Conservation (phyloP, 139 green algal species). For the Spirogloea muscicola region DNA sequence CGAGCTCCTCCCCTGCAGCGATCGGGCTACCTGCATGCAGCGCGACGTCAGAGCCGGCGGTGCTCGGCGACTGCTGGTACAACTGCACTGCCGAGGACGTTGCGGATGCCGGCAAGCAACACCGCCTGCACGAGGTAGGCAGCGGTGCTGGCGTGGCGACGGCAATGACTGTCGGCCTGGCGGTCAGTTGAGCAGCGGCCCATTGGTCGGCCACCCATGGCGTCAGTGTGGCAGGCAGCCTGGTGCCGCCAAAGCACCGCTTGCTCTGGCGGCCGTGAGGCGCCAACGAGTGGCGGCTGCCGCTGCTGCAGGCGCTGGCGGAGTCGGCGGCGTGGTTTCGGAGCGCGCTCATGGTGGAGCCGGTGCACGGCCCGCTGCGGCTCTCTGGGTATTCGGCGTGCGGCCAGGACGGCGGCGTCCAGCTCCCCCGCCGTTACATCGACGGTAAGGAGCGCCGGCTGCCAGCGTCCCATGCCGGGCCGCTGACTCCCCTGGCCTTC, state of each 20-base stretch:
- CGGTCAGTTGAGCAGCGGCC: not conserved
- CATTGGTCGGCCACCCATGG: not conserved
- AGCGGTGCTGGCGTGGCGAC: not conserved
- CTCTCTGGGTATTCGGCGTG: slow-evolving; percentile 15
- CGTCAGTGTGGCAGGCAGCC: not conserved
- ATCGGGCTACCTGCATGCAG: not conserved
- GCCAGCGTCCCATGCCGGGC: not conserved
- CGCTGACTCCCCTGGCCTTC: not conserved
- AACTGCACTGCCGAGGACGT: slow-evolving; percentile 20
- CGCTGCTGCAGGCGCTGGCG: slow-evolving; percentile 1
- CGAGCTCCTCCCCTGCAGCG: not conserved
- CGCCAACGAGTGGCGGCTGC: not conserved
- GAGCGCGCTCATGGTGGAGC: slow-evolving; percentile 9
- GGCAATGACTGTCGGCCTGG: not conserved
- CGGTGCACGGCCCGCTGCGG: not conserved
- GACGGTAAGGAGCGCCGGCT: slow-evolving; percentile 1
- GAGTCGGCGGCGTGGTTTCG: slow-evolving; percentile 1
- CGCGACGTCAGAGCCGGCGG: not conserved
- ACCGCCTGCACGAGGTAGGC: not conserved
- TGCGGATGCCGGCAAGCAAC: not conserved
- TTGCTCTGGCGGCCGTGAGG: not conserved
- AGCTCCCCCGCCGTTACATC: slow-evolving; percentile 4
- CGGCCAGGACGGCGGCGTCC: slow-evolving; percentile 9
- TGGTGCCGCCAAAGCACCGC: not conserved
- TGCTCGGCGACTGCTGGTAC: slow-evolving; percentile 21